Evolutionary conservation across 345 rosid species (phyloP).

Genomic region (Fremontodendron californicum): DNA sequence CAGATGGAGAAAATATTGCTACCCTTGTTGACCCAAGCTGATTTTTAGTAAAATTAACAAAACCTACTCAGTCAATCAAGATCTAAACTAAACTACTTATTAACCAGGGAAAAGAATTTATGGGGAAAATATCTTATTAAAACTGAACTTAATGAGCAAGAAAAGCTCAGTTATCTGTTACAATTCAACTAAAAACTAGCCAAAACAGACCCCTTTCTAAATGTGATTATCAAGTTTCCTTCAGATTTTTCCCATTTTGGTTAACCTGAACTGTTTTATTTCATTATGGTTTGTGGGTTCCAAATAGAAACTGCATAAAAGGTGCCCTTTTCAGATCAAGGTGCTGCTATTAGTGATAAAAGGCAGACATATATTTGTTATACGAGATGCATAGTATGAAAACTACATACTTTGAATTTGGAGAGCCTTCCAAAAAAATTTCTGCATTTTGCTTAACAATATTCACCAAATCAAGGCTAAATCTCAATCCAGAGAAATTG

Average conservation of each 20-base stretch:
- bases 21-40: not conserved
- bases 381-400: not conserved
- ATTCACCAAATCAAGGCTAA: slow-evolving; percentile 70
- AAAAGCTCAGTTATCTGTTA: not conserved
- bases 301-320: not conserved
- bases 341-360: not conserved
- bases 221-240: not conserved
- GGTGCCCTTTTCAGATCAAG: slow-evolving; percentile 3
- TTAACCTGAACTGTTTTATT: not conserved
- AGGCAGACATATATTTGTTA: not conserved
- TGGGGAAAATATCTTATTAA: not conserved
- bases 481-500: slow-evolving; percentile 90
- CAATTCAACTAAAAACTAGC: not conserved
- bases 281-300: not conserved
- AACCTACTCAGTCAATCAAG: not conserved
- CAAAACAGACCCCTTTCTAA: not conserved
- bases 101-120: not conserved
- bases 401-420: slow-evolving; percentile 47
- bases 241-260: not conserved
- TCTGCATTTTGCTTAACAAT: slow-evolving; percentile 55
- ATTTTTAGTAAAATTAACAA: not conserved
- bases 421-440: slow-evolving; percentile 48
- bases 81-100: not conserved
- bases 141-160: not conserved
- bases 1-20: not conserved